Evolutionary conservation across 176 grass and related monocot species (phyloP).

Genomic region (Alloteropsis semialata): DNA sequence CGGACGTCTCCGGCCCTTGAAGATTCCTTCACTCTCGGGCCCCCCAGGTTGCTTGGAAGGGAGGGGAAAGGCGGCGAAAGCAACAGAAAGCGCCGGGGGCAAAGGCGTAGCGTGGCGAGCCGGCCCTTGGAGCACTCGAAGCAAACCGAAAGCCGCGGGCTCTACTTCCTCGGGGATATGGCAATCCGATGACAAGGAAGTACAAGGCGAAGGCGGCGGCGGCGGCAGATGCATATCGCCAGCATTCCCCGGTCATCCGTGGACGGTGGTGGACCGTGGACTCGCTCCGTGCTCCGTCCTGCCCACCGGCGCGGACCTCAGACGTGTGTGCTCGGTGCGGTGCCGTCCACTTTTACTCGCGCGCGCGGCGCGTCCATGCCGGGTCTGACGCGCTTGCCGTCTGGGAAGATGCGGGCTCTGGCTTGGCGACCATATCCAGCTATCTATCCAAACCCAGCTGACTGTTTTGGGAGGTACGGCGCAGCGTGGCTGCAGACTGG

Average conservation of each 20-base stretch:
- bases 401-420: neutral
- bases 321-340: neutral
- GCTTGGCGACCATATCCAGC: neutral
- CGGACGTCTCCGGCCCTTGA: neutral
- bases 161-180: neutral
- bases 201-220: neutral
- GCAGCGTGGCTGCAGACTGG: neutral
- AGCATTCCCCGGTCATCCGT: neutral
- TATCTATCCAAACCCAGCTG: neutral
- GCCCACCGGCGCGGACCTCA: neutral
- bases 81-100: neutral
- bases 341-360: constrained; percentile 11
- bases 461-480: neutral
- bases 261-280: constrained; percentile 15
- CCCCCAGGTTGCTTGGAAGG: constrained; percentile 6
- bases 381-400: neutral
- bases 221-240: neutral
- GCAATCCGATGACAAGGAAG: neutral
- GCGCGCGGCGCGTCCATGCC: neutral
- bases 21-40: neutral
- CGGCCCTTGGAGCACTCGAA: neutral
- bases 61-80: constrained; percentile 16
- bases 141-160: neutral
- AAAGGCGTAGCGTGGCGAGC: neutral
- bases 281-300: neutral